Evolutionary conservation across 2,329 filamentous ascomycete genomes (phyloP), one percentile per base, ranked within the genome.

Genomic region (Conoideocrella luteorostrata): DNA sequence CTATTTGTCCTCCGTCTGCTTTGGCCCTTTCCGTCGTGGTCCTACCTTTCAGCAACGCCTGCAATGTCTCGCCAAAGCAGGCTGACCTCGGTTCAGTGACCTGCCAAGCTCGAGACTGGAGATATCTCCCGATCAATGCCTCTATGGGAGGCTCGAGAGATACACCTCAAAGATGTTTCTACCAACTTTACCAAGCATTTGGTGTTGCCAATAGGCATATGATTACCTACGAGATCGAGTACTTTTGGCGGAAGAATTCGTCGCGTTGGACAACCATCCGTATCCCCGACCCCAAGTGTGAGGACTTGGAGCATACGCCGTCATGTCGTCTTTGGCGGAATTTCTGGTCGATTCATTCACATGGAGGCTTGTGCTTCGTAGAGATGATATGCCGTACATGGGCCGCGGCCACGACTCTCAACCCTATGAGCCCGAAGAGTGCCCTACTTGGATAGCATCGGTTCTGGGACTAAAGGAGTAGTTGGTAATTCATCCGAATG

Each of bases 101-200:
- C 30, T 45, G 28, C 34, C 43, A 45, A 22, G 38, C 37, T 9
- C 44, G 42, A 23, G 47, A 51, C 28, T 44, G 45, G 33, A 43
- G 38, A 28, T 37, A 41, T 17, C 20, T 43, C 44, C 11, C 52
- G 48, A 41, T 42, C 45, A n/a, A 39, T 51, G 42, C 40, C 47
- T 4, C 21, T 52, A 10, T 53, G 47, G 48, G 28, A 44, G n/a
- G 39, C 45, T 40, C 56, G 57, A 32, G 57, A 32, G 56, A 59
- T 42, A 59, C 54, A 35, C 47, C 49, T n/a, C 50, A 51, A 30
- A 44, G 56, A 17, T 50, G 56, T 22, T 51, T 59, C 30, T 58
- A 53, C 41, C 53, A 55, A 13, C 45, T 58, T 3, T 58, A 59
- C 39, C 56, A 60, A 44, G 54, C 52, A 12, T 46, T 56, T n/a